A percentile compares a stretch with the other conserved stretches of the same genome.
phyloP scores from a whole-genome alignment of 2,329 filamentous ascomycete genomes.

The Fusarium proliferatum region DNA sequence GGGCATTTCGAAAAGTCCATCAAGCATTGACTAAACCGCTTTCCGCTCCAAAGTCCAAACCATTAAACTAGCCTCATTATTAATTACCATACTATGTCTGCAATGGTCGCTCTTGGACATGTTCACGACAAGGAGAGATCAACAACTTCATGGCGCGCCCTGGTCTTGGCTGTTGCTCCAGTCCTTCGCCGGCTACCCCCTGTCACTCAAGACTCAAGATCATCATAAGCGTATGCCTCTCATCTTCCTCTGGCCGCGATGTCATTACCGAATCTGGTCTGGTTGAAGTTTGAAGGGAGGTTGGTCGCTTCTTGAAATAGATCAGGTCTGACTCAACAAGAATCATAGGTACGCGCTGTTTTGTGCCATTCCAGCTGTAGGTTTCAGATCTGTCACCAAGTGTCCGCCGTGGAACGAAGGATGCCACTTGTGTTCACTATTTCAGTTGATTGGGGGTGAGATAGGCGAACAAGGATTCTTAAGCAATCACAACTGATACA shows the following conservation, averaged over 20 bases:
- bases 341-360: neutral
- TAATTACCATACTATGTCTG: neutral
- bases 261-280: neutral
- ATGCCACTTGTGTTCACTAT: neutral
- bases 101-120: neutral
- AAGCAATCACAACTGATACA: neutral
- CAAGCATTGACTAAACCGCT: slow-evolving; percentile 10
- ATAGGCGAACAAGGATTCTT: slow-evolving; percentile 3
- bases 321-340: slow-evolving; percentile 7
- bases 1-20: slow-evolving; percentile 32
- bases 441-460: slow-evolving; percentile 7
- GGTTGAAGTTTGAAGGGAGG: neutral
- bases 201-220: neutral
- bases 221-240: neutral
- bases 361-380: neutral
- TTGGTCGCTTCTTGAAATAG: neutral
- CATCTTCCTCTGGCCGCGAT: neutral
- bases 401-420: neutral
- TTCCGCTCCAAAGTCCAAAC: slow-evolving; percentile 18
- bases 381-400: neutral
- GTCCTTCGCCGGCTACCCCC: neutral
- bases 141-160: neutral
- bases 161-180: slow-evolving; percentile 2
- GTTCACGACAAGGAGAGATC: neutral
- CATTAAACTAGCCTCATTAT: slow-evolving; percentile 17